phyloP scores from a whole-genome alignment of 208 protist genomes.

The Trypanosoma caninum region DNA sequence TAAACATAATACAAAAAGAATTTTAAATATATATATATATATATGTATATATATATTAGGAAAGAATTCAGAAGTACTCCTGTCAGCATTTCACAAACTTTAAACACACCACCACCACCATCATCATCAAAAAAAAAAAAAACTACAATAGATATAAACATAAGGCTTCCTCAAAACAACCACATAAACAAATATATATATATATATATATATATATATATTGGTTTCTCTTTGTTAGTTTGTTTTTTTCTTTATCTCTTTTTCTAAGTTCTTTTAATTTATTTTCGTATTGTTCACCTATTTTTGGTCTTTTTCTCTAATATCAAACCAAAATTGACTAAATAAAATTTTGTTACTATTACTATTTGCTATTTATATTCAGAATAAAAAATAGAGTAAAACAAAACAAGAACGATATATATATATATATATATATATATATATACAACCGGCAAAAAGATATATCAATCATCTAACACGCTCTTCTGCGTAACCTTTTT shows the following conservation, averaged over 20 bases:
- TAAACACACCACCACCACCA: too few relatives aligned
- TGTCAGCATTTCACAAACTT: too few relatives aligned
- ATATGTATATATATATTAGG: too few relatives aligned
- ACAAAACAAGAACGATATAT: background rate
- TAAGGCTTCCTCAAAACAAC: background rate
- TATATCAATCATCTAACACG: background rate
- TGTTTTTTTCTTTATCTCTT: background rate
- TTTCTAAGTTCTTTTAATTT: background rate
- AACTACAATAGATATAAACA: background rate
- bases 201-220: background rate
- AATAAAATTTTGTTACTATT: too few relatives aligned
- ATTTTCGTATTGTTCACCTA: conserved; percentile 1
- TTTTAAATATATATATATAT: too few relatives aligned
- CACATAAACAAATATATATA: too few relatives aligned
- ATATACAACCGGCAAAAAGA: background rate
- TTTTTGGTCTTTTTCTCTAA: too few relatives aligned
- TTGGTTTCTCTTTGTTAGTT: background rate
- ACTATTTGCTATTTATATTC: background rate
- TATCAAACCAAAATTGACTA: too few relatives aligned
- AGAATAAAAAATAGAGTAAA: background rate
- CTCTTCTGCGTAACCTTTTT: background rate
- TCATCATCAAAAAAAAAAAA: background rate
- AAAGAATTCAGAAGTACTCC: too few relatives aligned
- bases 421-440: conserved; percentile 17
- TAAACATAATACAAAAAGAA: too few relatives aligned